Base-by-base conservation (phyloP, 805 yeast genomes). In the Kockiozyma suomiensis region DNA sequence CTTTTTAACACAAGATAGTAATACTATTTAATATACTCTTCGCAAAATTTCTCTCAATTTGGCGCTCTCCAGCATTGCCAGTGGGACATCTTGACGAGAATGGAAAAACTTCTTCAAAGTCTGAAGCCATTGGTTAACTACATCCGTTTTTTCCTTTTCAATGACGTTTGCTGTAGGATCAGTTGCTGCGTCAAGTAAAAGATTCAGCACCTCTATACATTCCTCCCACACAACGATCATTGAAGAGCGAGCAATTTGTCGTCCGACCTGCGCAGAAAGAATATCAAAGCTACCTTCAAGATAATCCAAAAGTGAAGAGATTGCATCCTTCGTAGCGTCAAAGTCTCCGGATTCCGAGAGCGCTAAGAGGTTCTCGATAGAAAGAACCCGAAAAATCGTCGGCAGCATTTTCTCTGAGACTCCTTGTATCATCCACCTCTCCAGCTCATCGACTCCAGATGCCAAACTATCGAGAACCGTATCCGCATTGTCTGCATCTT, bases 21-120 rank as follows among this genome's bases (percentile, higher is more conserved):
- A n/a, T 13, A 17, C 37, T 8, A 47, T 5, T 13, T 37, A 49
- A 25, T 49, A 49, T 19, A 49, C 53, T 25, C 53, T 21, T 19
- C 53, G 12, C 23, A 49, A 37, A 6, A 49, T 49, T 41, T 49
- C 45, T 23, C 53, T n/a, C 15, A 49, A 30, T 28, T 49, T 49
- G 6, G 43, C 54, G 28, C 54, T 50, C 38, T 50, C 54, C 15
- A 50, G 54, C 54, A 50, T 50, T 12, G 47, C 54, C 10, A 50
- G 30, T 33, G 54, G 47, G 12, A 50, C 38, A n/a, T 50, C 47
- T 17, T 12, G 28, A 19, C 47, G 25, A 12, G 54, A 50, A 40
- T 50, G 47, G 30, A 50, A 50, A 40, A 50, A 50, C 38, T 50
- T 50, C 19, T 41, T 38, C 47, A 50, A 21, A 8, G 54, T 50